Conservation (phyloP, 208 protist genomes). For the Trypanosoma scelopori region DNA sequence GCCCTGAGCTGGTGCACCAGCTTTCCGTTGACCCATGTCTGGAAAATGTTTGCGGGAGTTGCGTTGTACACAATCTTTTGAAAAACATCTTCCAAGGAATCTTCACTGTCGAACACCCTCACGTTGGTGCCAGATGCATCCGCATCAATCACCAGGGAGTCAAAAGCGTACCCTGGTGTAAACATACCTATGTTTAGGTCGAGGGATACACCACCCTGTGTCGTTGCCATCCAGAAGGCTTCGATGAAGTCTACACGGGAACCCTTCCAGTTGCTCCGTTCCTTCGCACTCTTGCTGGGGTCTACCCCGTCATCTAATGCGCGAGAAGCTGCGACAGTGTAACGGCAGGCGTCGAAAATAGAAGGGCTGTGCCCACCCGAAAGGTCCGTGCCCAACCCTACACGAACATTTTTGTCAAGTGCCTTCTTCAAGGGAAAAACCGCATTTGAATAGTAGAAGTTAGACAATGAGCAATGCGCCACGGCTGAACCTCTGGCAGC, state of each 20-base stretch:
- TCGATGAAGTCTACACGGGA: constrained; percentile 54
- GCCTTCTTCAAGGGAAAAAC: constrained; percentile 68
- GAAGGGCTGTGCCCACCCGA: constrained; percentile 86
- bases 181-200: constrained; percentile 90
- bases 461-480: constrained; percentile 93
- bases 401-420: constrained; percentile 70
- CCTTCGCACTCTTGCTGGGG: constrained; percentile 18
- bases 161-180: constrained; percentile 82
- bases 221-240: constrained; percentile 88
- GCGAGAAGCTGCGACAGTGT: constrained; percentile 67
- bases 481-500: constrained; percentile 60
- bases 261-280: constrained; percentile 33
- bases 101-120: constrained; percentile 55
- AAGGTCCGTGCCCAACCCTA: constrained; percentile 94
- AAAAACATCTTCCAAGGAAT: constrained; percentile 64
- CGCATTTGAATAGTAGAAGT: constrained; percentile 86
- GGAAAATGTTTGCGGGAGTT: constrained; percentile 53
- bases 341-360: constrained; percentile 83
- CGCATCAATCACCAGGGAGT: constrained; percentile 85
- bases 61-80: constrained; percentile 77
- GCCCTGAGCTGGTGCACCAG: constrained; percentile 41
- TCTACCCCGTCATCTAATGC: constrained; percentile 61
- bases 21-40: constrained; percentile 64
- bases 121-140: constrained; percentile 40
- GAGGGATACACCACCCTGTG: constrained; percentile 81